phyloP scores from a whole-genome alignment of 192 early-diverging fungal species.

The Coemansia sp. region DNA sequence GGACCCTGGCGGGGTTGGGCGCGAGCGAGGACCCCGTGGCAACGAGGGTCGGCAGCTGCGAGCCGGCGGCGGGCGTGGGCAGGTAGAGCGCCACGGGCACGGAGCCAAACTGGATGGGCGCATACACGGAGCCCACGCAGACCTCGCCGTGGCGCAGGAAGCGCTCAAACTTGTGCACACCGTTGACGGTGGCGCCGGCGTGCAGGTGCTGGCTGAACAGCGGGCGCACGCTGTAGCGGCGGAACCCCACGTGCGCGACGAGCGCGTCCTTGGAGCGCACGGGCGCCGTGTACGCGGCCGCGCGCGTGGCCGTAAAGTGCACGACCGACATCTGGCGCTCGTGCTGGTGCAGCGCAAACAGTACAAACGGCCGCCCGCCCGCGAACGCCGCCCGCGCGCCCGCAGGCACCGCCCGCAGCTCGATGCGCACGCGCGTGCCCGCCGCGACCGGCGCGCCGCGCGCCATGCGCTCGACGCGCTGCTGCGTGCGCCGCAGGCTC shows the following conservation, averaged over 20 bases:
- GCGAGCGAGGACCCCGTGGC: conserved; percentile 77
- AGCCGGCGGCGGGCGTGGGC: conserved; percentile 29
- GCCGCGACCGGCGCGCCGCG: conserved; percentile 56
- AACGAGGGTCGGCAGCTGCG: conserved; percentile 56
- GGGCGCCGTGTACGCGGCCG: conserved; percentile 68
- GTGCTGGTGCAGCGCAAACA: conserved; percentile 79
- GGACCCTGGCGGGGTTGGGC: conserved; percentile 77
- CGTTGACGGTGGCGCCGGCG: conserved; percentile 77
- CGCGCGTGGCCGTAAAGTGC: conserved; percentile 75
- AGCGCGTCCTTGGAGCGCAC: conserved; percentile 93
- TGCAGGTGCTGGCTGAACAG: conserved; percentile 85
- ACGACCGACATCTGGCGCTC: conserved; percentile 94
- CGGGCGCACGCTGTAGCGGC: conserved; percentile 81
- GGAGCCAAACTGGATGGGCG: conserved; percentile 86
- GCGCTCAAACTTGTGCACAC: conserved; percentile 94
- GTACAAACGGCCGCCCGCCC: conserved; percentile 37
- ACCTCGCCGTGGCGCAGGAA: conserved; percentile 77
- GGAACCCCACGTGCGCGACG: conserved; percentile 84
- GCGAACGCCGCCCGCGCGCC: conserved; percentile 21
- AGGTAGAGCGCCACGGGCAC: conserved; percentile 83
- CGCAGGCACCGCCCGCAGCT: conserved; percentile 63
- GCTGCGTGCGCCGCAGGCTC: conserved; percentile 79
- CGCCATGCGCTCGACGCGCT: conserved; percentile 60
- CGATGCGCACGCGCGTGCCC: conserved; percentile 75
- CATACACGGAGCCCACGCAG: conserved; percentile 84